phyloP scores from a whole-genome alignment of 2,329 filamentous ascomycete species.

The Akanthomyces lecanii region DNA sequence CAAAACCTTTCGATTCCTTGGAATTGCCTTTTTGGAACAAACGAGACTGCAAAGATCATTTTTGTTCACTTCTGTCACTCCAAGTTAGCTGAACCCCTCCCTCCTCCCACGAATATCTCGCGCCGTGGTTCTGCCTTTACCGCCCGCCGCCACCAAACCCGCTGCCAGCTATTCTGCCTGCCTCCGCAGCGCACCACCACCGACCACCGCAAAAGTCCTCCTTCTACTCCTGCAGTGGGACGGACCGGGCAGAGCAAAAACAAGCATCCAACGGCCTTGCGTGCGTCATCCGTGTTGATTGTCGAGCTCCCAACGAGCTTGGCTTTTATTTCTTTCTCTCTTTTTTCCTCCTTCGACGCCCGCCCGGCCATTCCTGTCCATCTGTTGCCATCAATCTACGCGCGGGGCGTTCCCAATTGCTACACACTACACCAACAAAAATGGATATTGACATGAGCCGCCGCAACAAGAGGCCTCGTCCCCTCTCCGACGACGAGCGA shows the following conservation, averaged over 20 bases:
- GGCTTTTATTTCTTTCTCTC: slow-evolving; percentile 13
- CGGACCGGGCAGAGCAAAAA: slow-evolving; percentile 8
- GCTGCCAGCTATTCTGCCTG: background rate
- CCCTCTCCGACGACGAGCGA: slow-evolving; percentile 75
- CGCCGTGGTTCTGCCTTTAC: background rate
- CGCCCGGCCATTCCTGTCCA: background rate
- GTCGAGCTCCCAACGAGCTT: slow-evolving; percentile 4
- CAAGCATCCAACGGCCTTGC: slow-evolving; percentile 5
- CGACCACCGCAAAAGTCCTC: slow-evolving; percentile 9
- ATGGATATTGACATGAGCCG: slow-evolving; percentile 71
- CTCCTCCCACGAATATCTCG: background rate
- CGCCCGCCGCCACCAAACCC: slow-evolving; percentile 8
- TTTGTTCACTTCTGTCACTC: background rate
- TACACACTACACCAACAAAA: slow-evolving; percentile 3
- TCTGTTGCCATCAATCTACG: background rate
- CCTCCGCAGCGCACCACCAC: background rate
- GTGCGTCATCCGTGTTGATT: background rate
- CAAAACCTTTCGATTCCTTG: background rate
- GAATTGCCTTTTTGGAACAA: background rate
- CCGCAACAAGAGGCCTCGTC: slow-evolving; percentile 81
- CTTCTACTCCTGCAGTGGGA: slow-evolving; percentile 4
- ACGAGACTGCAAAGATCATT: background rate
- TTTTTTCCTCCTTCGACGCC: slow-evolving; percentile 8
- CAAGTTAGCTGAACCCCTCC: background rate
- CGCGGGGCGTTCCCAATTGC: background rate